These are phyloP conservation scores for Metarhizium brunneum DNA, from an alignment of 2,329 filamentous ascomycete species.

Conservation along the genomic window DNA sequence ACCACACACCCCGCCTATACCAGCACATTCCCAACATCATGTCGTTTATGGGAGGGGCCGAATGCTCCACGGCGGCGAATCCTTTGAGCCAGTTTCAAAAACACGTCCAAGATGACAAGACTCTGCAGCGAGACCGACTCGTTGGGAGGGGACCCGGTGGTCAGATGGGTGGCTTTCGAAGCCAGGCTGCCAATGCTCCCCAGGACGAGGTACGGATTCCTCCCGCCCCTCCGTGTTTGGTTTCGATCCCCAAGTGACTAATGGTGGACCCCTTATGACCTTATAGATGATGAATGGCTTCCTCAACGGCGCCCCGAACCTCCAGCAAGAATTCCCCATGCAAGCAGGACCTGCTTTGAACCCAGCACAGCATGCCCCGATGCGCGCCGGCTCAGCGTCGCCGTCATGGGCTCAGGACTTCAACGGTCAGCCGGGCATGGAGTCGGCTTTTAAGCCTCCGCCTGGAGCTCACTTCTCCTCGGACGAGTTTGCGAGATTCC, in stretches of 20 bases:
- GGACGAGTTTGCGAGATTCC: slow-evolving; percentile 82
- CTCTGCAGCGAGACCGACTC: slow-evolving; percentile 81
- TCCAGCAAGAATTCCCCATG: slow-evolving; percentile 46
- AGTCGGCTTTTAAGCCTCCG: slow-evolving; percentile 56
- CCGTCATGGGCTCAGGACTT: slow-evolving; percentile 47
- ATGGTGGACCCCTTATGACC: neutral
- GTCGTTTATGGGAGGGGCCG: slow-evolving; percentile 92
- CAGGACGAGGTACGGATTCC: slow-evolving; percentile 59
- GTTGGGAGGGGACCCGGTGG: slow-evolving; percentile 64
- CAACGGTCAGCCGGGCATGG: slow-evolving; percentile 56
- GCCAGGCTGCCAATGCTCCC: slow-evolving; percentile 54
- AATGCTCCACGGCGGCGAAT: slow-evolving; percentile 94
- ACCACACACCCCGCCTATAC: neutral
- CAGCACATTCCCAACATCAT: slow-evolving; percentile 37
- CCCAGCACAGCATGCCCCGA: slow-evolving; percentile 38
- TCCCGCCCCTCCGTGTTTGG: neutral
- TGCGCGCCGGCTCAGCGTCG: slow-evolving; percentile 44
- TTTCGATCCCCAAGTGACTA: neutral
- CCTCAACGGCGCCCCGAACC: slow-evolving; percentile 63
- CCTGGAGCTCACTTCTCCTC: slow-evolving; percentile 58
- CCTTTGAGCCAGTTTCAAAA: slow-evolving; percentile 96
- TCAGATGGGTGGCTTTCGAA: slow-evolving; percentile 69
- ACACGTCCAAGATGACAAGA: slow-evolving; percentile 93
- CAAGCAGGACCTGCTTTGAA: slow-evolving; percentile 40
- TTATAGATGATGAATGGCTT: slow-evolving; percentile 89